Base-by-base conservation (phyloP, 2,329 filamentous ascomycete genomes). In the Claviceps paspali region DNA sequence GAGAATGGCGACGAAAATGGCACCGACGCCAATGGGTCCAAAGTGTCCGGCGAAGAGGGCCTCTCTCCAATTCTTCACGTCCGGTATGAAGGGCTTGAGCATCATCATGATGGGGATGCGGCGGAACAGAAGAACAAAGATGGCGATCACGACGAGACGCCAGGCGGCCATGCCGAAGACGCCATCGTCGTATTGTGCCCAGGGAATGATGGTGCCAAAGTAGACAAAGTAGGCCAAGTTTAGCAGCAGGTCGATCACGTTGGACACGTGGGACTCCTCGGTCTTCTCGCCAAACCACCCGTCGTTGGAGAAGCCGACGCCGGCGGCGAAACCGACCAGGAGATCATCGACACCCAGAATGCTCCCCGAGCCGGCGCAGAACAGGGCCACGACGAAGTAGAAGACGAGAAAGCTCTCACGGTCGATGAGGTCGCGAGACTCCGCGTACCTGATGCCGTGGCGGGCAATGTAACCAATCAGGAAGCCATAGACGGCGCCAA, bases 271-370 rank as follows among this genome's bases (percentile, higher is more conserved):
- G 0, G 91, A 88, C 59, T 98, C 91, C 55, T 98, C 91, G 0
- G 91, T 98, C 67, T 95, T 95, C 53, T 95, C 83, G 12, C 83
- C 82, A 51, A 98, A 98, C 91, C 91, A 98, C 46, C 91, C 91
- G 53, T 98, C 91, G 57, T 98, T 98, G 49, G 87, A 95, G 65
- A 98, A 98, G 38, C 91, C 91, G n/a, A 98, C 91, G 40, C 91
- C 91, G 38, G 83, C 85, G 11, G 88, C 79, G 52, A 98, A 98
- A 28, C 91, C 91, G 28, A 98, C 84, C 3, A 98, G 73, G 35
- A 98, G 63, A 57, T 98, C 91, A 56, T 98, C 91, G 50, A 95
- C 70, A 35, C 91, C 91, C 31, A 98, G 65, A 41, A 95, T 73
- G 57, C 85, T 86, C 22, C 91, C 91, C 0, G 88, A 88, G 14